phyloP scores from a whole-genome alignment of 306 rosid species.

The Oemleria cerasiformis region DNA sequence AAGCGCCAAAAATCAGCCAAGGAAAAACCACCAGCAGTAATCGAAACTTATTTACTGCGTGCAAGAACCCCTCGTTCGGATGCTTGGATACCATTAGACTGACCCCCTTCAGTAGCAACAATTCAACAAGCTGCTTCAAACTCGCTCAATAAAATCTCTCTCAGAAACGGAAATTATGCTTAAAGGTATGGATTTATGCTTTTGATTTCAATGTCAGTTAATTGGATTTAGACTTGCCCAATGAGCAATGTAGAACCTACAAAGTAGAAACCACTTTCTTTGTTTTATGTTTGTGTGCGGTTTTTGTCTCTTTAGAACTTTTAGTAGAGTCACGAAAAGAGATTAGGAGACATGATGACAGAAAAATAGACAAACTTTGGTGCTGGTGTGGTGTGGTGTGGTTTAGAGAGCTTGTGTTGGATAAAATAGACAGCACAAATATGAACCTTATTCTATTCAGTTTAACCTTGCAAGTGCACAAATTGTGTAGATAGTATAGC shows the following conservation, averaged over 20 bases:
- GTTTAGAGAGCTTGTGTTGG: neutral
- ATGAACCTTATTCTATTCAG: too few relatives aligned
- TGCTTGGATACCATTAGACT: slow-evolving; percentile 7
- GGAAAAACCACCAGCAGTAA: slow-evolving; percentile 1
- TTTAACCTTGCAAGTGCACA: too few relatives aligned
- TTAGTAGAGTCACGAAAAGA: too few relatives aligned
- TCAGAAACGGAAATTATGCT: neutral
- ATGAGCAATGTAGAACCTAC: too few relatives aligned
- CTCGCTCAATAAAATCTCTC: neutral
- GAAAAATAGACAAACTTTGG: too few relatives aligned
- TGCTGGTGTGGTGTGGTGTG: slow-evolving; percentile 2
- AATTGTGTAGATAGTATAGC: neutral
- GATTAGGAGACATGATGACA: too few relatives aligned
- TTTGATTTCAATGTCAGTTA: neutral
- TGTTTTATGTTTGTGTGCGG: too few relatives aligned
- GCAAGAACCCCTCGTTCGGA: neutral
- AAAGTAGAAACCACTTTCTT: too few relatives aligned
- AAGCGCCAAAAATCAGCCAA: slow-evolving; percentile 13
- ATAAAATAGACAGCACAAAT: too few relatives aligned
- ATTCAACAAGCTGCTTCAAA: neutral
- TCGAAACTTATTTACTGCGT: neutral
- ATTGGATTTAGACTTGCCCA: too few relatives aligned
- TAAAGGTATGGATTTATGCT: neutral
- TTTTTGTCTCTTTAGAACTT: too few relatives aligned
- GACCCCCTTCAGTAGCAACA: slow-evolving; percentile 11